Percentiles rank a stretch among this genome's conserved stretches.
Conservation (phyloP, 306 rosid genomes). For the Rosa lucieae region DNA sequence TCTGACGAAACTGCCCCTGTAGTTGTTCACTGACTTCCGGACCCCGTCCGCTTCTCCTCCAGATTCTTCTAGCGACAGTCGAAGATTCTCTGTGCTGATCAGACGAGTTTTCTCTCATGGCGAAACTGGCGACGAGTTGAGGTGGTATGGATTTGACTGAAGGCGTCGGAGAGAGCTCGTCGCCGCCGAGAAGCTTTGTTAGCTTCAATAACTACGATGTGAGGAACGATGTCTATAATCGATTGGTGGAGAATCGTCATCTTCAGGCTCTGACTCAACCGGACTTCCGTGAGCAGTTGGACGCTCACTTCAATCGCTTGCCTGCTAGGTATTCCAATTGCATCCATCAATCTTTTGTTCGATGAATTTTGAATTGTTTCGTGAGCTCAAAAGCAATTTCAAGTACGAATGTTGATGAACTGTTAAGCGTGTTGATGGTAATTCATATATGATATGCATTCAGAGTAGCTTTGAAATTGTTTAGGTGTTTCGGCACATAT, state of each 20-base stretch:
- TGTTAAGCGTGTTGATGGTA: background rate
- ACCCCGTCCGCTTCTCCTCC: constrained; percentile 17
- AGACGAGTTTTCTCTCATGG: constrained; percentile 5
- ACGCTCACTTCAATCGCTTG: constrained; percentile 91
- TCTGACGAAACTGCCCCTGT: constrained; percentile 35
- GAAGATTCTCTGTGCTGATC: constrained; percentile 41
- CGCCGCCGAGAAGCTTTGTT: constrained; percentile 76
- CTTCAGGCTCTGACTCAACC: constrained; percentile 64
- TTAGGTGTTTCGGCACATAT: background rate
- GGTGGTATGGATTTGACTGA: constrained; percentile 77
- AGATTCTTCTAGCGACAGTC: constrained; percentile 39
- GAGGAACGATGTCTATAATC: constrained; percentile 73
- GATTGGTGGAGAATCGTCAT: constrained; percentile 64
- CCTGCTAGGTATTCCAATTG: constrained; percentile 68
- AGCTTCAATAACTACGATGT: constrained; percentile 68
- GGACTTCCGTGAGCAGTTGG: constrained; percentile 75
- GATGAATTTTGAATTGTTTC: background rate
- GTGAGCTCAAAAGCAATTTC: background rate
- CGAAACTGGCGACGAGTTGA: background rate
- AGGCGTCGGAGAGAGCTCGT: constrained; percentile 96
- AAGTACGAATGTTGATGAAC: background rate
- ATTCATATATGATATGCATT: background rate
- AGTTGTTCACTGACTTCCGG: too few relatives aligned
- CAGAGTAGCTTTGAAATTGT: background rate
- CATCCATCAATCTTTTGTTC: background rate